Percentiles rank a stretch among this genome's conserved stretches.
Evolutionary conservation across 352 stramenopile genomes (phyloP).

Genomic region (Pythium phragmiticola): DNA sequence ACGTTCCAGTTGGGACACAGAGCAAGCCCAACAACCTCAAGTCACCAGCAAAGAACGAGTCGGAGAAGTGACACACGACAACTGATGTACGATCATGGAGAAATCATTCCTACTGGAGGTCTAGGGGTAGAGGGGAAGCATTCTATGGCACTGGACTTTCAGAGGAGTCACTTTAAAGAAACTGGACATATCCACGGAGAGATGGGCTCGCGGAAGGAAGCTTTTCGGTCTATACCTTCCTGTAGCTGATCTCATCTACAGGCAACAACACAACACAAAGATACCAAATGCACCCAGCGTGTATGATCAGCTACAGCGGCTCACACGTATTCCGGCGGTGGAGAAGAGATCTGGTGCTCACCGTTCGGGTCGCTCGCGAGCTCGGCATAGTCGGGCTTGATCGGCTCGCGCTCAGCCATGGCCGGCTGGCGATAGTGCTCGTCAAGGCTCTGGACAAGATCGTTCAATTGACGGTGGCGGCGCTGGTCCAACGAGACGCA

Average conservation of each 20-base stretch:
- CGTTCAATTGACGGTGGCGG: constrained; percentile 48
- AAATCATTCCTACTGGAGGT: background rate
- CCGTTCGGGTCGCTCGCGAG: constrained; percentile 64
- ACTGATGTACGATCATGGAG: background rate
- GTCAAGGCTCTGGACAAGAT: constrained; percentile 57
- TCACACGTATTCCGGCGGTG: constrained; percentile 55
- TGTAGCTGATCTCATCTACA: background rate
- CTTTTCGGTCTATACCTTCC: background rate
- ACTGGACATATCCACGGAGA: background rate
- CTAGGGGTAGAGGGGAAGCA: background rate
- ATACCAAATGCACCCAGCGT: background rate
- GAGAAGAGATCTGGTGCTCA: constrained; percentile 64
- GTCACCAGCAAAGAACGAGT: background rate
- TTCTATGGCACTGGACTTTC: background rate
- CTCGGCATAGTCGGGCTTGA: constrained; percentile 76
- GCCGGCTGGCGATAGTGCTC: constrained; percentile 69
- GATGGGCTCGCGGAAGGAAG: background rate
- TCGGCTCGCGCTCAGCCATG: constrained; percentile 55
- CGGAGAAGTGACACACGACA: background rate
- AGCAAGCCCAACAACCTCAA: too few species aligned
- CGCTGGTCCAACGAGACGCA: constrained; percentile 70
- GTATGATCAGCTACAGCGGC: background rate
- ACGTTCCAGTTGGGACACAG: background rate
- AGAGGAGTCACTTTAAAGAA: constrained; percentile 1
- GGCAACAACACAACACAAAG: background rate